phyloP scores from a whole-genome alignment of 495 filamentous ascomycete genomes.

The Penicillium ochrochloron region DNA sequence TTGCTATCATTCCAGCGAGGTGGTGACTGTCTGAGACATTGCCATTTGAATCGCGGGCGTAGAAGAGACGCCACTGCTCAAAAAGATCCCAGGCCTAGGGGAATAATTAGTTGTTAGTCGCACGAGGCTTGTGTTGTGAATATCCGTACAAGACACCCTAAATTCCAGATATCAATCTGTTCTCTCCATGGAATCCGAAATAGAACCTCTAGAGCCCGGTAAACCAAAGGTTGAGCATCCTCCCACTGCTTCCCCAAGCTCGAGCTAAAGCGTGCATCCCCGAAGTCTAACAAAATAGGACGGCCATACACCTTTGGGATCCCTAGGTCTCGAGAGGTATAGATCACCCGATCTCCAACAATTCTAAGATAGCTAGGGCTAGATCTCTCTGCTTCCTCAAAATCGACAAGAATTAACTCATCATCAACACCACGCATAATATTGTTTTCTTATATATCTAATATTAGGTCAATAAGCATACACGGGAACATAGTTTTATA shows the following conservation, averaged over 20 bases:
- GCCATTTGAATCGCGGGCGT: slow-evolving; percentile 37
- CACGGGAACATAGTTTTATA: not conserved
- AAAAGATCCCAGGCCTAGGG: slow-evolving; percentile 45
- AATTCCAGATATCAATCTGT: slow-evolving; percentile 48
- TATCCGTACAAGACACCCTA: slow-evolving; percentile 45
- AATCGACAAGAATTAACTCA: slow-evolving; percentile 34
- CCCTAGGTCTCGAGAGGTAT: slow-evolving; percentile 24
- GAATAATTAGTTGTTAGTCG: slow-evolving; percentile 4
- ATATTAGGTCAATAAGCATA: slow-evolving; percentile 8
- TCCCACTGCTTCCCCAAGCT: slow-evolving; percentile 11
- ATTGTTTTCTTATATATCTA: slow-evolving; percentile 39
- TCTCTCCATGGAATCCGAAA: slow-evolving; percentile 43
- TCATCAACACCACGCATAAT: slow-evolving; percentile 37
- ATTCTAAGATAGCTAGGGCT: slow-evolving; percentile 29
- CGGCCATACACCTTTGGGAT: slow-evolving; percentile 19
- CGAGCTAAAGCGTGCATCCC: slow-evolving; percentile 29
- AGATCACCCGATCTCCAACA: slow-evolving; percentile 26
- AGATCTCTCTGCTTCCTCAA: slow-evolving; percentile 30
- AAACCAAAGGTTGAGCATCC: slow-evolving; percentile 36
- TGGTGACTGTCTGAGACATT: slow-evolving; percentile 42
- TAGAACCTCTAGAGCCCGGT: slow-evolving; percentile 48
- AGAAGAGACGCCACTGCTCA: slow-evolving; percentile 47
- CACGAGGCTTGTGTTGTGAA: slow-evolving; percentile 8
- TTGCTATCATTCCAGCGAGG: slow-evolving; percentile 47
- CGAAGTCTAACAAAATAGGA: slow-evolving; percentile 36